A percentile compares a stretch with the other conserved stretches of the same genome.
phyloP scores from a whole-genome alignment of 306 rosid species.

The Vicia villosa region DNA sequence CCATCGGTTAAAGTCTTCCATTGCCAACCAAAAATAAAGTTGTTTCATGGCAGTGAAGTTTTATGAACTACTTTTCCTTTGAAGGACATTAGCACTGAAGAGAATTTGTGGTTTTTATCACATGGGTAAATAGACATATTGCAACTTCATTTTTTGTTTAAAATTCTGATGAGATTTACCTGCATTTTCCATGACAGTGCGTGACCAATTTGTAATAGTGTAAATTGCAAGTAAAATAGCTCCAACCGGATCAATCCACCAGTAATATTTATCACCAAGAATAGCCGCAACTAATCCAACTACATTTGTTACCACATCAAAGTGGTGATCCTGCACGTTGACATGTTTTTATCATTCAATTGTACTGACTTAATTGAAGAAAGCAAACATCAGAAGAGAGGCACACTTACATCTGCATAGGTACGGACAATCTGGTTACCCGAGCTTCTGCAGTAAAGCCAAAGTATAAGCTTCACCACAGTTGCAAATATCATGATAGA shows the following conservation, averaged over 20 bases:
- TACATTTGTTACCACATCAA: constrained; percentile 90
- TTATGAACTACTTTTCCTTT: constrained; percentile 5
- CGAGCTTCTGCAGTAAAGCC: constrained; percentile 87
- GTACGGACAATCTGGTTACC: constrained; percentile 86
- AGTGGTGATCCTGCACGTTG: constrained; percentile 87
- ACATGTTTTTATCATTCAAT: constrained; percentile 32
- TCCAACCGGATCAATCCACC: constrained; percentile 97
- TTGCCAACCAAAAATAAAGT: not conserved
- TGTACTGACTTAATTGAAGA: constrained; percentile 20
- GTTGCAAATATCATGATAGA: constrained; percentile 80
- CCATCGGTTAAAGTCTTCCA: not conserved
- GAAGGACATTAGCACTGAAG: not conserved
- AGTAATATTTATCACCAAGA: constrained; percentile 74
- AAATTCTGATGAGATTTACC: constrained; percentile 50
- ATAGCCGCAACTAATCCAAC: constrained; percentile 87
- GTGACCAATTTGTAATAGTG: constrained; percentile 89
- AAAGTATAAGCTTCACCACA: constrained; percentile 74
- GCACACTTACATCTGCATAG: constrained; percentile 66
- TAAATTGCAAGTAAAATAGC: constrained; percentile 89
- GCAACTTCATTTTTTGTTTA: not conserved
- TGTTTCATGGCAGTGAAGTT: constrained; percentile 2
- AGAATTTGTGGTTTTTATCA: not conserved
- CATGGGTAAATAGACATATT: not conserved
- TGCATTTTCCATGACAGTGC: constrained; percentile 91
- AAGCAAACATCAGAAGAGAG: constrained; percentile 21